These are phyloP conservation scores for Xylariaceae sp. DNA, from an alignment of 2,329 filamentous ascomycete species.

Conservation along the genomic window DNA sequence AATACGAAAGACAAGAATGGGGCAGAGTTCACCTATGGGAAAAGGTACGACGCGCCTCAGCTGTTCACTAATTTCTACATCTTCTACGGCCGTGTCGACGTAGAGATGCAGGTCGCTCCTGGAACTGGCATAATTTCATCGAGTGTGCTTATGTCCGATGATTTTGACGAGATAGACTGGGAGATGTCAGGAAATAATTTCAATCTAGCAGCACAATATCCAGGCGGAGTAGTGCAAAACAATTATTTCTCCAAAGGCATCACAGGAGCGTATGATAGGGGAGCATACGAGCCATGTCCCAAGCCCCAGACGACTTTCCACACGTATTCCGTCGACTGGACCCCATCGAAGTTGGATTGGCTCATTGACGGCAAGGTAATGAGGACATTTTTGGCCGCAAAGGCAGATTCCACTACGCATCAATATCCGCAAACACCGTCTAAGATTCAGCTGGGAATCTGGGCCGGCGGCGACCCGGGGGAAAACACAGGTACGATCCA, in stretches of 20 bases:
- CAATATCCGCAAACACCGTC: conserved; percentile 15
- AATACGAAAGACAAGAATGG: conserved; percentile 11
- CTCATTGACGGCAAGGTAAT: conserved; percentile 14
- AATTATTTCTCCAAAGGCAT: conserved; percentile 13
- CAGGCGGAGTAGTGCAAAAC: conserved; percentile 13
- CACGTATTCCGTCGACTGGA: conserved; percentile 19
- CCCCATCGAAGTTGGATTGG: conserved; percentile 10
- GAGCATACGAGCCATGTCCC: conserved; percentile 5
- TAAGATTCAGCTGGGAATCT: conserved; percentile 15
- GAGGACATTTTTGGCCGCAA: conserved; percentile 8
- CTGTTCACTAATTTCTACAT: conserved; percentile 17
- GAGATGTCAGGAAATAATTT: conserved; percentile 19
- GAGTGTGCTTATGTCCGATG: conserved; percentile 14
- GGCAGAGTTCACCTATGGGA: conserved; percentile 14
- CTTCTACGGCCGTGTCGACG: conserved; percentile 13
- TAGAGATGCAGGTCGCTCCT: conserved; percentile 16
- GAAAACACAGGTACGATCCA: conserved; percentile 9
- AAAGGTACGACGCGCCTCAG: conserved; percentile 14
- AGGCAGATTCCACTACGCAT: conserved; percentile 8
- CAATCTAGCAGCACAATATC: conserved; percentile 9
- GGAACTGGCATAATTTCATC: conserved; percentile 15
- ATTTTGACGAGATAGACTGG: conserved; percentile 19
- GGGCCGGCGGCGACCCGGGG: conserved; percentile 15
- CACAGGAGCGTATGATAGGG: conserved; percentile 10
- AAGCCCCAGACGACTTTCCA: conserved; percentile 13